phyloP scores from a whole-genome alignment of 2,329 filamentous ascomycete genomes.

The Reticulascus tulasneorum region DNA sequence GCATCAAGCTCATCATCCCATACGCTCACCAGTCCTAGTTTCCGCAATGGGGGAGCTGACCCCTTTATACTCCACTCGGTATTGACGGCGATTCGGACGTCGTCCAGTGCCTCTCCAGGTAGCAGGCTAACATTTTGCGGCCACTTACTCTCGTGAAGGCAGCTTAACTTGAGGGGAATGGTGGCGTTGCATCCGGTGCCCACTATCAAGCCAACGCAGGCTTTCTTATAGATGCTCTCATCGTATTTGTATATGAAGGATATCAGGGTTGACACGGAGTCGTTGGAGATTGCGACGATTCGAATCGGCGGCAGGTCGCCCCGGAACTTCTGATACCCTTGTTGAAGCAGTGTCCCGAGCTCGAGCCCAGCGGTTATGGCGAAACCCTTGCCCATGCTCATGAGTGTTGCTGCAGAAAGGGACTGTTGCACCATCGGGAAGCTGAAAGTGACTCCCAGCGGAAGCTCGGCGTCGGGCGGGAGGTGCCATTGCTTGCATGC shows the following conservation, averaged over 20 bases:
- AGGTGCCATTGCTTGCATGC: constrained; percentile 42
- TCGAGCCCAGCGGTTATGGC: constrained; percentile 57
- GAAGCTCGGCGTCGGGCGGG: constrained; percentile 41
- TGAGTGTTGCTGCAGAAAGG: constrained; percentile 58
- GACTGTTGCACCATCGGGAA: constrained; percentile 66
- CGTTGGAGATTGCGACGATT: constrained; percentile 75
- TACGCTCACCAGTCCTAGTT: constrained; percentile 59
- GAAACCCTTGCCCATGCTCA: constrained; percentile 70
- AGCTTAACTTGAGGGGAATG: constrained; percentile 62
- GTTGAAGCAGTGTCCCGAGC: constrained; percentile 53
- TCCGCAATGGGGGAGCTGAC: constrained; percentile 61
- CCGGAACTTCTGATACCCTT: constrained; percentile 54
- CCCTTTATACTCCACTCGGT: constrained; percentile 83
- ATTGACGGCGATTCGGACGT: constrained; percentile 71
- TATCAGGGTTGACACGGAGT: constrained; percentile 74
- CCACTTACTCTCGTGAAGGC: constrained; percentile 60
- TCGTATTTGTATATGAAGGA: constrained; percentile 72
- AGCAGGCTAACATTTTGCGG: constrained; percentile 45
- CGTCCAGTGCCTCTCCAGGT: constrained; percentile 38
- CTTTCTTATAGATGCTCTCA: constrained; percentile 56
- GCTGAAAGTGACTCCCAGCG: constrained; percentile 66
- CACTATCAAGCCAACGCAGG: constrained; percentile 76
- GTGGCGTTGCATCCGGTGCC: constrained; percentile 81
- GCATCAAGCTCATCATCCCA: constrained; percentile 69
- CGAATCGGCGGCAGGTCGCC: constrained; percentile 58